phyloP scores from a whole-genome alignment of 2,329 filamentous ascomycete species.

The Botrytis tulipae region DNA sequence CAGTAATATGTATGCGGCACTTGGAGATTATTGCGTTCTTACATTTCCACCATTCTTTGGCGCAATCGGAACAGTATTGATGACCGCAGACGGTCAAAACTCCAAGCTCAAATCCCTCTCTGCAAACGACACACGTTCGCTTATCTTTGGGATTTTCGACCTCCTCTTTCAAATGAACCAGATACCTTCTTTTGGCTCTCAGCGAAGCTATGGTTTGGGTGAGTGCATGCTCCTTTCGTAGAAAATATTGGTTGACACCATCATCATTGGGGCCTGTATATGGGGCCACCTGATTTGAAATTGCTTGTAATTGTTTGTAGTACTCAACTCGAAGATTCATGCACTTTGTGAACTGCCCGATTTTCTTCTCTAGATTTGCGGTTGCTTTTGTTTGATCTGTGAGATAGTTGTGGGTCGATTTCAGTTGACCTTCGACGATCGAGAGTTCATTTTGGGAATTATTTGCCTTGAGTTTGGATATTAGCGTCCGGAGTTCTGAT shows the following conservation, averaged over 20 bases:
- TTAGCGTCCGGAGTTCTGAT: conserved; percentile 64
- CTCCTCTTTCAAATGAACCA: conserved; percentile 43
- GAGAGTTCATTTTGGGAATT: conserved; percentile 61
- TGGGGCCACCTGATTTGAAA: conserved; percentile 83
- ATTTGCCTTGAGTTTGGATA: conserved; percentile 58
- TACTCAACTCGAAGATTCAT: conserved; percentile 89
- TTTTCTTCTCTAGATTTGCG: conserved; percentile 60
- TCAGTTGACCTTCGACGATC: conserved; percentile 64
- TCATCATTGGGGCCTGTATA: conserved; percentile 55
- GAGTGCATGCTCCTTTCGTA: conserved; percentile 58
- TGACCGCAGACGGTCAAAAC: conserved; percentile 87
- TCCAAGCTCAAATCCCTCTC: conserved; percentile 71
- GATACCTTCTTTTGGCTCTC: conserved; percentile 74
- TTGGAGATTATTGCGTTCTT: not conserved
- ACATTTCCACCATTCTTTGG: conserved; percentile 67
- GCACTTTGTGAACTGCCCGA: conserved; percentile 70
- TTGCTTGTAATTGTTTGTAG: conserved; percentile 82
- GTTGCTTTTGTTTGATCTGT: conserved; percentile 51
- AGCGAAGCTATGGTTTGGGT: conserved; percentile 58
- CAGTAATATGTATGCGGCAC: not conserved
- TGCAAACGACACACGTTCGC: conserved; percentile 83
- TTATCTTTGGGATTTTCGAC: conserved; percentile 58
- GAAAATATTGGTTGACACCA: conserved; percentile 43
- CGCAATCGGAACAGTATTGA: conserved; percentile 86
- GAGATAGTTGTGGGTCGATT: conserved; percentile 55